Evolutionary conservation across 169 alveolate species (phyloP).

Genomic region (Perkinsus olseni): DNA sequence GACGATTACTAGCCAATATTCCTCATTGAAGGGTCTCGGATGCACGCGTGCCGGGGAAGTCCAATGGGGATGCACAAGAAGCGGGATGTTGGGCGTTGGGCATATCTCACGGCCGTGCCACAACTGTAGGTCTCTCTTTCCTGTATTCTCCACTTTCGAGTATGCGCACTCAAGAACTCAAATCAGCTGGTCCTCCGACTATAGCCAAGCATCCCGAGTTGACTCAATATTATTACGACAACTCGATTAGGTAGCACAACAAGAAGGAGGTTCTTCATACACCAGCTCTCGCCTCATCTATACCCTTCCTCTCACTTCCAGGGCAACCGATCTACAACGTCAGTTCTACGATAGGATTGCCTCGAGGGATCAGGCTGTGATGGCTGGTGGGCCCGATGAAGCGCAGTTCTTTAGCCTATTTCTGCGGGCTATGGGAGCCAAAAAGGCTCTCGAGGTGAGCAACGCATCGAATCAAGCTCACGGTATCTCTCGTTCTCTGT

Average conservation of each 20-base stretch:
- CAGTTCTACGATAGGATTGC: neutral
- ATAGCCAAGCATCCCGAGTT: neutral
- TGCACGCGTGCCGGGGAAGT: too few relatives aligned
- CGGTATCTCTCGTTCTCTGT: too few relatives aligned
- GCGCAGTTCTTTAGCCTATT: neutral
- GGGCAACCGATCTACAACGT: neutral
- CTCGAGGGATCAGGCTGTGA: neutral
- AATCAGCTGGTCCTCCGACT: neutral
- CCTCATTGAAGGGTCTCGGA: too few relatives aligned
- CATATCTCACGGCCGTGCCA: too few relatives aligned
- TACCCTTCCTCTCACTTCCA: neutral
- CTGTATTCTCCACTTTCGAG: neutral
- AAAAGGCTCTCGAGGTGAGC: neutral
- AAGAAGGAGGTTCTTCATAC: neutral
- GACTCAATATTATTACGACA: neutral
- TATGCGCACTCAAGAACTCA: neutral
- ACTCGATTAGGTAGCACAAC: neutral
- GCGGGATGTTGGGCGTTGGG: too few relatives aligned
- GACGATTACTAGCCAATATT: too few relatives aligned
- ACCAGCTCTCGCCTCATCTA: too few relatives aligned
- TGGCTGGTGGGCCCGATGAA: neutral
- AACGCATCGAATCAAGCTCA: too few relatives aligned
- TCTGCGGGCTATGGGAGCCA: neutral
- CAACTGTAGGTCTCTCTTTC: too few relatives aligned
- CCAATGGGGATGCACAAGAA: too few relatives aligned